These are phyloP conservation scores for Clavispora fructus DNA, from an alignment of 805 yeast species.

Conservation along the genomic window DNA sequence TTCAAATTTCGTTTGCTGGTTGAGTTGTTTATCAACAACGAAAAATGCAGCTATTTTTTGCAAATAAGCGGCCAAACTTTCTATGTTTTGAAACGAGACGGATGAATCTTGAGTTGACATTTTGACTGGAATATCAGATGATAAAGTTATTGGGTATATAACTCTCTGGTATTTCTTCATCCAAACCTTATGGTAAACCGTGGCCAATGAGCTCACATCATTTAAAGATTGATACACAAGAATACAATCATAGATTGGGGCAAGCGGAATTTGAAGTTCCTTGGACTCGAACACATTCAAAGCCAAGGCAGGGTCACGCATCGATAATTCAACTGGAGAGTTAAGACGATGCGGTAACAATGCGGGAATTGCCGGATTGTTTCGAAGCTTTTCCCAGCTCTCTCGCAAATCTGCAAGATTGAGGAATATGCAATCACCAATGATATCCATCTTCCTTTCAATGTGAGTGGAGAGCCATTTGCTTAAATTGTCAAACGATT, in stretches of 20 bases:
- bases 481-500: constrained; percentile 59
- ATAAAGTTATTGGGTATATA: constrained; percentile 54
- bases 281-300: constrained; percentile 45
- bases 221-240: constrained; percentile 75
- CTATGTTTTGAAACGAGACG: constrained; percentile 24
- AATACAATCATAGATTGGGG: constrained; percentile 77
- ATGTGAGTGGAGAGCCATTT: constrained; percentile 59
- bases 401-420: constrained; percentile 52
- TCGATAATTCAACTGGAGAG: constrained; percentile 77
- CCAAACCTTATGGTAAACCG: constrained; percentile 67
- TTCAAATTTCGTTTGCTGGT: constrained; percentile 56
- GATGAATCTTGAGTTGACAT: constrained; percentile 22
- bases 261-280: constrained; percentile 46
- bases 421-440: constrained; percentile 55
- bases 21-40: constrained; percentile 65
- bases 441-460: constrained; percentile 52
- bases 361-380: constrained; percentile 31
- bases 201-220: constrained; percentile 54
- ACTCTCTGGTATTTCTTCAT: constrained; percentile 63
- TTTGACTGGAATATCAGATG: constrained; percentile 21
- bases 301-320: constrained; percentile 52
- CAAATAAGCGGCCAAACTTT: constrained; percentile 49
- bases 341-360: constrained; percentile 63
- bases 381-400: constrained; percentile 51
- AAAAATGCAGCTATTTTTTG: constrained; percentile 70